Conservation (phyloP, 176 grass and related monocot genomes). For the Oryza coarctata region DNA sequence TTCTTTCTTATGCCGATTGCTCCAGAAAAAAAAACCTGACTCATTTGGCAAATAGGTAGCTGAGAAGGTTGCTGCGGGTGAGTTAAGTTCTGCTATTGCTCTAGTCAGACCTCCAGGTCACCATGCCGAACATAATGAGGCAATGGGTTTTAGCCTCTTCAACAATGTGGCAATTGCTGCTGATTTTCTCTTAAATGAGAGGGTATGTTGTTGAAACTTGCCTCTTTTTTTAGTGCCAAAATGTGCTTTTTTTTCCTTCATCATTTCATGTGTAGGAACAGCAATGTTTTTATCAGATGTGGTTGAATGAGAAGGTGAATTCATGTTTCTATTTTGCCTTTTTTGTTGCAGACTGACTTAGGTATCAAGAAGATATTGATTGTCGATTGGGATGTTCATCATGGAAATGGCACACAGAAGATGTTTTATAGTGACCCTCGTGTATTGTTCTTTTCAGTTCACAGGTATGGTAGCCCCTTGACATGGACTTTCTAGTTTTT, state of each 20-base stretch:
- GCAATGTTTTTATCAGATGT: neutral
- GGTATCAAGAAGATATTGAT: conserved; percentile 94
- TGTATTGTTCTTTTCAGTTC: conserved; percentile 96
- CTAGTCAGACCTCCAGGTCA: conserved; percentile 94
- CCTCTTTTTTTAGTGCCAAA: conserved; percentile 1
- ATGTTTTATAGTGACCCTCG: conserved; percentile 85
- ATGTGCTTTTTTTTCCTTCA: neutral
- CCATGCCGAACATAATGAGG: conserved; percentile 79
- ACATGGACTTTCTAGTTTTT: conserved; percentile 22
- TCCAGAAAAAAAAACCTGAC: neutral
- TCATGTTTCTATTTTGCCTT: conserved; percentile 5
- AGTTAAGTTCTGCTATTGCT: conserved; percentile 85
- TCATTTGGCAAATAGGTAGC: conserved; percentile 56
- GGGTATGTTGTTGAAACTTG: conserved; percentile 44
- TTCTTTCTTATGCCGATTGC: neutral
- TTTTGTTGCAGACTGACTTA: conserved; percentile 72
- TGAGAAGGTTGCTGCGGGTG: conserved; percentile 83
- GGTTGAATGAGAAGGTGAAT: neutral
- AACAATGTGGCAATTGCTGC: conserved; percentile 90
- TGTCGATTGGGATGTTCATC: conserved; percentile 98
- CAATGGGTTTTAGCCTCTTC: conserved; percentile 99
- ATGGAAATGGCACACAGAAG: conserved; percentile 94
- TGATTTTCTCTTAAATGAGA: conserved; percentile 89
- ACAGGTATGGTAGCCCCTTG: conserved; percentile 52
- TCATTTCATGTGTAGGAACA: neutral